Percentiles rank a stretch among this genome's conserved stretches.
phyloP scores from a whole-genome alignment of 1,284 basidiomycete genomes.

The Boletus smithii region DNA sequence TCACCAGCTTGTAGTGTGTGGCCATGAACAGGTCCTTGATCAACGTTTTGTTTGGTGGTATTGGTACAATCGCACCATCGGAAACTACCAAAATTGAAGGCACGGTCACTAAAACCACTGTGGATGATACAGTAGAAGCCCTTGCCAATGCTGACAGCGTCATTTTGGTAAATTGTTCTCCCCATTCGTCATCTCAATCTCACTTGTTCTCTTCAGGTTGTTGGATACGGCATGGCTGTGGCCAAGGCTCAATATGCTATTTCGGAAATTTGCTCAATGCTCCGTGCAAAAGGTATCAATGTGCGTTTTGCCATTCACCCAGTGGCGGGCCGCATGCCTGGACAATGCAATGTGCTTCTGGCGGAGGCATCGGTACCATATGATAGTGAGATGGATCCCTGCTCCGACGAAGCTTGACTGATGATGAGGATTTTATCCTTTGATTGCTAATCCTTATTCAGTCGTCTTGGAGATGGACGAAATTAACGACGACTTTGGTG shows the following conservation, averaged over 20 bases:
- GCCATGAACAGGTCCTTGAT: conserved; percentile 82
- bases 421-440: background rate
- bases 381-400: conserved; percentile 57
- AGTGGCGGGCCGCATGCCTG: conserved; percentile 75
- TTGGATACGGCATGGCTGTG: conserved; percentile 87
- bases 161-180: conserved; percentile 54
- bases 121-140: conserved; percentile 77
- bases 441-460: conserved; percentile 28
- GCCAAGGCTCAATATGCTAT: conserved; percentile 87
- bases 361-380: conserved; percentile 87
- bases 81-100: conserved; percentile 76
- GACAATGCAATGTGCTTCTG: conserved; percentile 82
- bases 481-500: conserved; percentile 84
- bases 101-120: conserved; percentile 67
- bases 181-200: conserved; percentile 1
- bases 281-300: conserved; percentile 69
- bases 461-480: conserved; percentile 90
- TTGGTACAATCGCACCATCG: conserved; percentile 51
- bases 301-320: conserved; percentile 70
- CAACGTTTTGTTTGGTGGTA: conserved; percentile 80
- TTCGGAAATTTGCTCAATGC: conserved; percentile 71
- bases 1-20: conserved; percentile 57
- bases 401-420: background rate
- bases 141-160: conserved; percentile 76
- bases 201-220: conserved; percentile 48